phyloP scores from a whole-genome alignment of 768 basidiomycete genomes.

The Chalciporus chontae region DNA sequence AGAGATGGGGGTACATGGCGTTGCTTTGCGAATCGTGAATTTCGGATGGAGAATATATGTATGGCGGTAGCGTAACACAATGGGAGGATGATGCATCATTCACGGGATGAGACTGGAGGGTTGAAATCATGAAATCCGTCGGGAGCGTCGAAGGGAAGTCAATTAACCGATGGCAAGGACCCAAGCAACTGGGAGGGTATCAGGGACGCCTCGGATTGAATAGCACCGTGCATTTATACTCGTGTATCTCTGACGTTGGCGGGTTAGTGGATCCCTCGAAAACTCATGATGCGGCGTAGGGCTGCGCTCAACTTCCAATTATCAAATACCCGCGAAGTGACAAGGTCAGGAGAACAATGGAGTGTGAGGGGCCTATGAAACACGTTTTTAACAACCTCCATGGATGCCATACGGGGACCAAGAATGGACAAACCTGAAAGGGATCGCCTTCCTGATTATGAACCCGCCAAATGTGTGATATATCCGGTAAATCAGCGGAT shows the following conservation, averaged over 20 bases:
- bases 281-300: conserved; percentile 24
- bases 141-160: conserved; percentile 13
- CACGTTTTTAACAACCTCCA: conserved; percentile 29
- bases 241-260: conserved; percentile 28
- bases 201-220: conserved; percentile 24
- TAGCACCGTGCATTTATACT: conserved; percentile 30
- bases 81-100: conserved; percentile 22
- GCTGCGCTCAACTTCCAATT: conserved; percentile 33
- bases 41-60: conserved; percentile 32
- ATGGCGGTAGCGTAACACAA: conserved; percentile 20
- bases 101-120: conserved; percentile 27
- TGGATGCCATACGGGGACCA: conserved; percentile 11
- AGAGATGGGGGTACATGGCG: conserved; percentile 29
- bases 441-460: conserved; percentile 18
- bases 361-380: conserved; percentile 26
- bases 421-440: conserved; percentile 27
- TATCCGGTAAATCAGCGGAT: conserved; percentile 34
- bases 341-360: conserved; percentile 22
- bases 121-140: conserved; percentile 32
- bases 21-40: conserved; percentile 15
- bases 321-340: conserved; percentile 29
- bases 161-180: conserved; percentile 17
- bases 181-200: conserved; percentile 22
- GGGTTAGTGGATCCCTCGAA: conserved; percentile 31
- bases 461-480: conserved; percentile 18